Evolutionary conservation across 2,329 filamentous ascomycete genomes (phyloP).

Genomic region (Lasiodiplodia sp.): DNA sequence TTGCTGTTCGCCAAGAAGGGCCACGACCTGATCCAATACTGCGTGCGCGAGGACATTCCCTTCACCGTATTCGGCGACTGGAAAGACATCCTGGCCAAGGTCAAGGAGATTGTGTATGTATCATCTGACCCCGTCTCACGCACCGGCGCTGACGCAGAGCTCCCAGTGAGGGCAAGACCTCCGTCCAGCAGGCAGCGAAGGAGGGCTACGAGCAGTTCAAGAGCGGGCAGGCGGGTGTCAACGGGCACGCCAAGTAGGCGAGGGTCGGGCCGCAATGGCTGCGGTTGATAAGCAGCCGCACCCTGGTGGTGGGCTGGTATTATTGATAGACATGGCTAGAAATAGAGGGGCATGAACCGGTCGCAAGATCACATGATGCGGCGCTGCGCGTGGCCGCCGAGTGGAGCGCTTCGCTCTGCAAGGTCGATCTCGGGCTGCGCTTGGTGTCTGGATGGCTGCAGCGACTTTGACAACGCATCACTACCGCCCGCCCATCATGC

Average conservation of each 20-base stretch:
- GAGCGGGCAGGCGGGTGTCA: slow-evolving; percentile 49
- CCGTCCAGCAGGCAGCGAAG: slow-evolving; percentile 72
- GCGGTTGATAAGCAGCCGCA: slow-evolving; percentile 19
- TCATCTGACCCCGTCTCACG: slow-evolving; percentile 6
- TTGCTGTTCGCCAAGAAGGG: slow-evolving; percentile 31
- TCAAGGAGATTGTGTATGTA: slow-evolving; percentile 71
- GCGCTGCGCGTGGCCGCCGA: slow-evolving; percentile 18
- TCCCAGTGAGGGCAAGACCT: slow-evolving; percentile 69
- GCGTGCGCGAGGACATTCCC: slow-evolving; percentile 81
- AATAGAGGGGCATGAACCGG: slow-evolving; percentile 21
- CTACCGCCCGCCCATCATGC: slow-evolving; percentile 1
- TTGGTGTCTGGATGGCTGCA: slow-evolving; percentile 3
- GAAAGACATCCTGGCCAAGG: slow-evolving; percentile 76
- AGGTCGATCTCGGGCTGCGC: slow-evolving; percentile 19
- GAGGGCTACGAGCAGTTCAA: slow-evolving; percentile 58
- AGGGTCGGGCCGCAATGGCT: slow-evolving; percentile 22
- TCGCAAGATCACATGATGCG: slow-evolving; percentile 23
- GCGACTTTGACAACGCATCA: slow-evolving; percentile 26
- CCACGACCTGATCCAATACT: slow-evolving; percentile 86
- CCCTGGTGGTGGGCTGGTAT: slow-evolving; percentile 16
- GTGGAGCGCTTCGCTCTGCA: slow-evolving; percentile 16
- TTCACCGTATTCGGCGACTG: slow-evolving; percentile 90
- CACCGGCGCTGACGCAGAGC: not conserved
- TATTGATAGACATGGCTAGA: slow-evolving; percentile 25
- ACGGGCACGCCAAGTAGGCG: slow-evolving; percentile 15